Conservation (phyloP, 805 yeast genomes). For the Metschnikowia continentalis region DNA sequence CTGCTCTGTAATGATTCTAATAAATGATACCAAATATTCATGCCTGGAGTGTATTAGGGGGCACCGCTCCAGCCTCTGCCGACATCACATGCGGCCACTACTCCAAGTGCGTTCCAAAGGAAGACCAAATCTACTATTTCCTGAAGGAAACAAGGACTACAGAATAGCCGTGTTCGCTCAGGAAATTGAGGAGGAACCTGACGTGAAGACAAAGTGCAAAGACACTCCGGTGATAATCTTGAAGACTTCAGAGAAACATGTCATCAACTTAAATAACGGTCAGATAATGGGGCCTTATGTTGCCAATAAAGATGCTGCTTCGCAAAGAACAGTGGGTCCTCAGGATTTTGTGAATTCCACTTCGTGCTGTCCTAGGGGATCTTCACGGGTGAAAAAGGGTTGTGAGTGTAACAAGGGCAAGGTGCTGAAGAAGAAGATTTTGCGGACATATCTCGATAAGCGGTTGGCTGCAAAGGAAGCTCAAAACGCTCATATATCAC, state of each 20-base stretch:
- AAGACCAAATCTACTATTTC: slow-evolving; percentile 60
- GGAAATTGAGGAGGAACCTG: slow-evolving; percentile 20
- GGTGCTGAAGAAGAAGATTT: slow-evolving; percentile 33
- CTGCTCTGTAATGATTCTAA: slow-evolving; percentile 56
- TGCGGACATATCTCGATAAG: slow-evolving; percentile 28
- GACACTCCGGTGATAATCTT: slow-evolving; percentile 29
- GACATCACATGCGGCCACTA: slow-evolving; percentile 73
- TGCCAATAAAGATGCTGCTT: slow-evolving; percentile 1
- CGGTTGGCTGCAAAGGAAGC: slow-evolving; percentile 11
- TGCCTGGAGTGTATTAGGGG: slow-evolving; percentile 89
- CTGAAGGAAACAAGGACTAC: slow-evolving; percentile 45
- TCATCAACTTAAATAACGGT: slow-evolving; percentile 35
- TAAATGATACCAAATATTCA: slow-evolving; percentile 75
- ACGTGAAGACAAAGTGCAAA: slow-evolving; percentile 10
- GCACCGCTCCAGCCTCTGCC: slow-evolving; percentile 84
- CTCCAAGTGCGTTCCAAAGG: slow-evolving; percentile 90
- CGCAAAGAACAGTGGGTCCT: slow-evolving; percentile 8
- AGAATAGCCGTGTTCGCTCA: slow-evolving; percentile 59
- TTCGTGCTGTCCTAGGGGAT: slow-evolving; percentile 29
- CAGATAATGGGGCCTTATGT: slow-evolving; percentile 39
- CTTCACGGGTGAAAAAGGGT: slow-evolving; percentile 17
- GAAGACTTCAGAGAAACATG: slow-evolving; percentile 37
- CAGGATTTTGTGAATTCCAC: slow-evolving; percentile 34
- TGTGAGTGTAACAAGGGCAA: slow-evolving; percentile 31
- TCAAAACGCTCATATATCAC: not conserved